phyloP scores from a whole-genome alignment of 805 yeast genomes.

The Candida jianshihensis region DNA sequence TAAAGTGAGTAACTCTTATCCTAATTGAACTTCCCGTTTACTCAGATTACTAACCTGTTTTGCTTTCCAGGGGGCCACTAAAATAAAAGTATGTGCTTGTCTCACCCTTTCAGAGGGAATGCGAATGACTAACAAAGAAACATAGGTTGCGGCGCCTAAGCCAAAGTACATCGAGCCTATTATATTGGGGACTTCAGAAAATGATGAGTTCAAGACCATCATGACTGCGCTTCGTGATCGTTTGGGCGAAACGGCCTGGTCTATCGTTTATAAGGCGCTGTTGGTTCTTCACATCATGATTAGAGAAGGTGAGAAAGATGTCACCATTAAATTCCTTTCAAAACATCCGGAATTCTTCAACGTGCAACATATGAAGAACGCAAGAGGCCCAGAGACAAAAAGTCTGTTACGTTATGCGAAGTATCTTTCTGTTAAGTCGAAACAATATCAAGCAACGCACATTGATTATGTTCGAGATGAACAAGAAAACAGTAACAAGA shows the following conservation, averaged over 20 bases:
- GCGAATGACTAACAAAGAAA: conserved; percentile 2
- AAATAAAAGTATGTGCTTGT: conserved; percentile 41
- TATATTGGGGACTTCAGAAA: conserved; percentile 38
- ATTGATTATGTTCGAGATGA: conserved; percentile 78
- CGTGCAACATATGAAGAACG: conserved; percentile 30
- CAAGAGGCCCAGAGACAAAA: conserved; percentile 39
- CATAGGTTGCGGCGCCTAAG: conserved; percentile 89
- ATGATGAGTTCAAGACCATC: conserved; percentile 52
- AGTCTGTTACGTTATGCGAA: conserved; percentile 60
- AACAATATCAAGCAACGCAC: conserved; percentile 56
- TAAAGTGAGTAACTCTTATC: conserved; percentile 34
- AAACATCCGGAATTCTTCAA: conserved; percentile 45
- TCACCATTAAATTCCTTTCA: conserved; percentile 56
- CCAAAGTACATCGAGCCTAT: conserved; percentile 94
- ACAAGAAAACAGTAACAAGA: conserved; percentile 33
- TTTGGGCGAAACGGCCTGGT: conserved; percentile 80
- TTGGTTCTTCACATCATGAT: conserved; percentile 86
- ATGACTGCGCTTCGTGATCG: conserved; percentile 58
- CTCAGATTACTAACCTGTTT: no score
- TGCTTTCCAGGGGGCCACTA: conserved; percentile 51
- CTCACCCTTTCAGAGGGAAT: background rate
- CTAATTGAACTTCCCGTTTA: no score
- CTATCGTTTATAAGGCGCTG: conserved; percentile 79
- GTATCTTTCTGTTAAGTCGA: conserved; percentile 62
- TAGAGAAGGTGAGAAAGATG: conserved; percentile 81